Percentiles rank a stretch among this genome's conserved stretches.
Evolutionary conservation across 2,329 filamentous ascomycete species (phyloP).

Genomic region (Talaromyces sp.): DNA sequence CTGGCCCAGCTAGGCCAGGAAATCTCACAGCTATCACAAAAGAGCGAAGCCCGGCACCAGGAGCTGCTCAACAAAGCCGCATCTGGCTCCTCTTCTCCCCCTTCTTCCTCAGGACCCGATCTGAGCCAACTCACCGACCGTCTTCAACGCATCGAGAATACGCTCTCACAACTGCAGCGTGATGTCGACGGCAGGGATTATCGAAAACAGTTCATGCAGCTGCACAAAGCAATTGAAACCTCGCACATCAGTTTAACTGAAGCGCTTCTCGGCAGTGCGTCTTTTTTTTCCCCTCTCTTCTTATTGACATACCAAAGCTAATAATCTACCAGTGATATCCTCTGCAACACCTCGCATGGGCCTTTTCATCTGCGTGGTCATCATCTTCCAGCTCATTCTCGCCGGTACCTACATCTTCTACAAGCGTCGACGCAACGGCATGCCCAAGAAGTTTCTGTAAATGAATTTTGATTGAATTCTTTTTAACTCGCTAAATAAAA

Average conservation of each 20-base stretch:
- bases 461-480: neutral
- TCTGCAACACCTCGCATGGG: slow-evolving; percentile 55
- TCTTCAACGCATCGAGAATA: slow-evolving; percentile 51
- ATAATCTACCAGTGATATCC: slow-evolving; percentile 42
- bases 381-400: slow-evolving; percentile 70
- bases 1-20: slow-evolving; percentile 61
- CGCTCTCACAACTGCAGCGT: slow-evolving; percentile 47
- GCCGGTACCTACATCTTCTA: slow-evolving; percentile 68
- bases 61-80: slow-evolving; percentile 40
- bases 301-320: neutral
- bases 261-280: slow-evolving; percentile 50
- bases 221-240: slow-evolving; percentile 51
- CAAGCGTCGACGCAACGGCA: slow-evolving; percentile 68
- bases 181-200: slow-evolving; percentile 57
- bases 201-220: slow-evolving; percentile 48
- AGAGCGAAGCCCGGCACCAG: slow-evolving; percentile 52
- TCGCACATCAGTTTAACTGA: slow-evolving; percentile 51
- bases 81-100: slow-evolving; percentile 12
- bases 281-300: neutral
- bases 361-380: slow-evolving; percentile 64
- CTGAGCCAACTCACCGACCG: slow-evolving; percentile 41
- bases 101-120: slow-evolving; percentile 22
- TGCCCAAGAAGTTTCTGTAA: slow-evolving; percentile 90
- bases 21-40: slow-evolving; percentile 48
- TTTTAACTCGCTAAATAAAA: neutral